A percentile compares a stretch with the other conserved stretches of the same genome.
Conservation (phyloP, 805 yeast genomes). For the Metschnikowia picachoensis region DNA sequence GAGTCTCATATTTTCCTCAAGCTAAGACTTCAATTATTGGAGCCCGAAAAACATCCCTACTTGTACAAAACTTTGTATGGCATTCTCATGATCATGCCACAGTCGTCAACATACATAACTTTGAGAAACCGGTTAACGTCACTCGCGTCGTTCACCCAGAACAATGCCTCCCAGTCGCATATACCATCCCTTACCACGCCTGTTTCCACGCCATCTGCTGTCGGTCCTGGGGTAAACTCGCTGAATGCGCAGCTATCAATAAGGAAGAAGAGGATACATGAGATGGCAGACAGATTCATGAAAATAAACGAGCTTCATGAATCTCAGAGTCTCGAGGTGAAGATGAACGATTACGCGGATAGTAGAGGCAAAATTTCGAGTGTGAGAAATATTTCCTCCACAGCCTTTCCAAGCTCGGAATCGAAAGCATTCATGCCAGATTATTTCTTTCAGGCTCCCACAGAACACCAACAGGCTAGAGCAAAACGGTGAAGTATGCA, state of each 20-base stretch:
- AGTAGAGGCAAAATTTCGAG: conserved; percentile 5
- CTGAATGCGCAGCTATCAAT: conserved; percentile 30
- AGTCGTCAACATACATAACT: conserved; percentile 83
- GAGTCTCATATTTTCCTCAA: conserved; percentile 92
- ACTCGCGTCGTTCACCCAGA: conserved; percentile 31
- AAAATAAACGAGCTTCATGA: conserved; percentile 36
- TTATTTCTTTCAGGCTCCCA: conserved; percentile 14
- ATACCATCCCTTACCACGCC: conserved; percentile 19
- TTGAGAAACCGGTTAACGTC: conserved; percentile 71
- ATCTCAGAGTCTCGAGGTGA: not conserved
- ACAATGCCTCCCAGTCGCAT: conserved; percentile 18
- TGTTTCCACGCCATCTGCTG: conserved; percentile 10
- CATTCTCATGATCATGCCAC: conserved; percentile 88
- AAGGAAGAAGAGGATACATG: conserved; percentile 36
- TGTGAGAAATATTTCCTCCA: conserved; percentile 5
- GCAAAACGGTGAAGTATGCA: conserved; percentile 14
- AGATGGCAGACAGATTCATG: conserved; percentile 39
- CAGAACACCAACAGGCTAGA: conserved; percentile 26
- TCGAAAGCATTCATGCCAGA: conserved; percentile 18
- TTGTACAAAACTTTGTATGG: conserved; percentile 88
- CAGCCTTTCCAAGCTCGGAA: conserved; percentile 15
- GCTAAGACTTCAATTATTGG: conserved; percentile 80
- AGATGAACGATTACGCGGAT: conserved; percentile 7
- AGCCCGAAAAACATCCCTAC: conserved; percentile 77
- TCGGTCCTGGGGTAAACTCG: conserved; percentile 5